These are phyloP conservation scores for Boletus pseudo-olivaceus DNA, from an alignment of 768 basidiomycete genomes.

Conservation along the genomic window DNA sequence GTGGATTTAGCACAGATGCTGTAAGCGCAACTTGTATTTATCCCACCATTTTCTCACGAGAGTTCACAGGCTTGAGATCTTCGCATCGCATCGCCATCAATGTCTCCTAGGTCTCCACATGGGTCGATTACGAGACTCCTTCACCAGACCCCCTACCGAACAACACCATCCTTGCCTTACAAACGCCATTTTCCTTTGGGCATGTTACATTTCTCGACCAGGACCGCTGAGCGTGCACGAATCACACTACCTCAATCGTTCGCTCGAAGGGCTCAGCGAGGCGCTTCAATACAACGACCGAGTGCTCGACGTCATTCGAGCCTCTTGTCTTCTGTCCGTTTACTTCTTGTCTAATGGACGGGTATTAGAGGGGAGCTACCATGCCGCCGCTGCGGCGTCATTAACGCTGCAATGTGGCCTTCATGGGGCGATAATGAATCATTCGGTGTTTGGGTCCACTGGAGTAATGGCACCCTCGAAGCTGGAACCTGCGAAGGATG, in stretches of 20 bases:
- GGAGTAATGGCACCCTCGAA: slow-evolving; percentile 39
- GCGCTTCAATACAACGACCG: slow-evolving; percentile 55
- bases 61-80: slow-evolving; percentile 61
- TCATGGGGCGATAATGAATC: slow-evolving; percentile 40
- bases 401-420: slow-evolving; percentile 73
- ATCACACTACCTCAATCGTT: slow-evolving; percentile 61
- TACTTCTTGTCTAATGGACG: slow-evolving; percentile 79
- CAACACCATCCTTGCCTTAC: slow-evolving; percentile 75
- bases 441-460: slow-evolving; percentile 34
- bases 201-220: slow-evolving; percentile 74
- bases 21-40: slow-evolving; percentile 37
- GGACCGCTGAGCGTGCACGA: slow-evolving; percentile 70
- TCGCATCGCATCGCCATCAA: slow-evolving; percentile 71
- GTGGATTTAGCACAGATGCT: slow-evolving; percentile 64
- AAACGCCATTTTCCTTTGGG: slow-evolving; percentile 81
- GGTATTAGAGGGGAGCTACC: slow-evolving; percentile 73
- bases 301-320: slow-evolving; percentile 69
- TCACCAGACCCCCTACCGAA: slow-evolving; percentile 49
- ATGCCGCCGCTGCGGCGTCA: slow-evolving; percentile 69
- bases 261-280: slow-evolving; percentile 60
- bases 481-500: slow-evolving; percentile 55
- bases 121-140: slow-evolving; percentile 59
- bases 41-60: slow-evolving; percentile 4
- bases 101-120: slow-evolving; percentile 70
- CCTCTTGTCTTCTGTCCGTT: slow-evolving; percentile 68